phyloP scores from a whole-genome alignment of 805 yeast species.

The Candida alai region DNA sequence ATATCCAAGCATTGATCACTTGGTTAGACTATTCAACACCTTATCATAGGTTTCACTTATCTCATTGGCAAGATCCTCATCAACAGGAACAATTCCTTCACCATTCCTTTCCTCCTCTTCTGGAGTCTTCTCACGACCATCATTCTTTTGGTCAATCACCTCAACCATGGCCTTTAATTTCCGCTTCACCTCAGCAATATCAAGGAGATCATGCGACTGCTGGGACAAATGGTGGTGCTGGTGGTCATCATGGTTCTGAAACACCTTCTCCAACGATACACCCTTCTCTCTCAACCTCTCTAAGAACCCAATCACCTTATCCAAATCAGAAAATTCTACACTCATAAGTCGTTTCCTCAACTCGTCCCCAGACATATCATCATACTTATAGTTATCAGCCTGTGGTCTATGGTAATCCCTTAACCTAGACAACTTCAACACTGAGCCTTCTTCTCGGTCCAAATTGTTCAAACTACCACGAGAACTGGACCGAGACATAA shows the following conservation, averaged over 20 bases:
- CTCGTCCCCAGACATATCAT: conserved; percentile 33
- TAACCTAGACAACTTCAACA: conserved; percentile 32
- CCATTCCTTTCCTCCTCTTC: not conserved
- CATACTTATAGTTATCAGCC: conserved; percentile 8
- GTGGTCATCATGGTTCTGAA: conserved; percentile 8
- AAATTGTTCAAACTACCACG: conserved; percentile 30
- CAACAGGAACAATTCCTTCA: not conserved
- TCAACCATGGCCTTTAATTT: conserved; percentile 12
- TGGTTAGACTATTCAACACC: conserved; percentile 16
- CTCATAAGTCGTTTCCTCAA: conserved; percentile 30
- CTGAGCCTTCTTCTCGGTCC: conserved; percentile 41
- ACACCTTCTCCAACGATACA: conserved; percentile 23
- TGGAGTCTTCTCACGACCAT: not conserved
- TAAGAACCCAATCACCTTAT: conserved; percentile 29
- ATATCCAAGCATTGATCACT: conserved; percentile 3
- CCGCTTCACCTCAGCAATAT: conserved; percentile 16
- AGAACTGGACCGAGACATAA: conserved; percentile 23
- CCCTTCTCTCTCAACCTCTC: conserved; percentile 30
- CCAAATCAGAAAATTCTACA: conserved; percentile 31
- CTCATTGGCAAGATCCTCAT: conserved; percentile 1
- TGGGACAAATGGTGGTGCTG: not conserved
- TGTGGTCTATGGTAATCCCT: conserved; percentile 16
- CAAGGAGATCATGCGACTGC: conserved; percentile 10
- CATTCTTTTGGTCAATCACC: not conserved
- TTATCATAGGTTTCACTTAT: conserved; percentile 21